Base-by-base conservation (phyloP, 2,329 filamentous ascomycete genomes). In the Alternaria tenuissima region DNA sequence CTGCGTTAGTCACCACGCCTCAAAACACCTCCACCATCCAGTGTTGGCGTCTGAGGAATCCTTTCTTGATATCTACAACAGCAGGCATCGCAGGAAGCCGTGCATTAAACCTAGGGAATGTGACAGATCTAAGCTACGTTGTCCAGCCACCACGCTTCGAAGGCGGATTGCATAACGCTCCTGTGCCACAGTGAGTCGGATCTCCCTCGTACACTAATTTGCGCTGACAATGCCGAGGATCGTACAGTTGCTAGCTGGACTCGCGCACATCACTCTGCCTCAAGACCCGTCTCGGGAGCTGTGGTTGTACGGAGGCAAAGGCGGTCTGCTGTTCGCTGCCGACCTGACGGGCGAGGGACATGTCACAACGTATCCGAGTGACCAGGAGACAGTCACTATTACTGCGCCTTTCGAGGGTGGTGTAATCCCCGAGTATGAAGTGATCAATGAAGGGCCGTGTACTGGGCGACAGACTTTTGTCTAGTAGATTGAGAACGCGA, bases 121-220 rank as follows among this genome's bases (percentile, higher is more conserved):
- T 61, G 16, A 69, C 68, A 8, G 65, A 73, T 30, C 59, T 72
- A 22, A 61, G 65, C 11, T 78, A 76, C 54, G 70, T 73, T 2
- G 64, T 77, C 18, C 61, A 79, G 7, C 75, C 76, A 2, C 71
- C 75, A 3, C 68, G 72, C 14, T 78, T 69, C 41, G 58, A 77
- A 55, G 75, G 73, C n/a, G 76, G 75, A 8, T 54, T 69, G 20
- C 77, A 78, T 34, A 77, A 66, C 36, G 73, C 74, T 8, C 77
- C 76, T n/a, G 64, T 55, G 11, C 64, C 70, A n/a, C 75, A 78
- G 68, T 55, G 30, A 48, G 53, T 55, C 20, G 6, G n/a, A 24
- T 16, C 7, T 16, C 32, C 22, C 24, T 16, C 6, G 14, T n/a
- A 43, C 22, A 28, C 52, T 46, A 24, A 18, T 14, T 12, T 16